Percentiles rank a stretch among this genome's conserved stretches.
Evolutionary conservation across 371 early-diverging fungal genomes (phyloP).

Genomic region (Mucor sp.): DNA sequence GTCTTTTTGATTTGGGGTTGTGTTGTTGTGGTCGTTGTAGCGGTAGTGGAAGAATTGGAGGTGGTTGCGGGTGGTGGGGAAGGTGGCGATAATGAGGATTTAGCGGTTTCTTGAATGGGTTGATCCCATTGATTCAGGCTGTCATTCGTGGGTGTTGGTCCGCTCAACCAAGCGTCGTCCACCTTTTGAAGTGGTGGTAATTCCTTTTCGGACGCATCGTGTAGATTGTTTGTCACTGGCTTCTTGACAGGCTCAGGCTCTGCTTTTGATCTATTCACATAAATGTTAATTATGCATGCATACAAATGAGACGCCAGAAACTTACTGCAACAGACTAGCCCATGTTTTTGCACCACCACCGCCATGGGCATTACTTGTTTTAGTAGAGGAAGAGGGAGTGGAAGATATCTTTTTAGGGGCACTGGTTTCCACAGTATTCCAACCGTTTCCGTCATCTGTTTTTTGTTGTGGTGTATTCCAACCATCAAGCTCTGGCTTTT

Average conservation of each 20-base stretch:
- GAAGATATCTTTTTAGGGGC: slow-evolving; percentile 9
- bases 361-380: slow-evolving; percentile 9
- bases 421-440: slow-evolving; percentile 56
- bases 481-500: slow-evolving; percentile 5
- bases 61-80: not conserved
- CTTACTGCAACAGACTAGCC: slow-evolving; percentile 78
- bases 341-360: slow-evolving; percentile 49
- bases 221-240: not conserved
- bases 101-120: slow-evolving; percentile 1
- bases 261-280: slow-evolving; percentile 7
- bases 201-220: not conserved
- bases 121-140: slow-evolving; percentile 8
- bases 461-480: not conserved
- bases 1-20: not conserved
- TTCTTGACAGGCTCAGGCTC: slow-evolving; percentile 37
- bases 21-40: not conserved
- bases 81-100: not conserved
- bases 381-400: slow-evolving; percentile 13
- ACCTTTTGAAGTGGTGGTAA: slow-evolving; percentile 11
- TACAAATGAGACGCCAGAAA: not conserved
- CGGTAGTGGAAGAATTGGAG: not conserved
- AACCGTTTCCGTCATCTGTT: slow-evolving; percentile 66
- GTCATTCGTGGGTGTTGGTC: not conserved
- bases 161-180: slow-evolving; percentile 13
- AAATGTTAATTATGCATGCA: not conserved